Base-by-base conservation (phyloP, 768 basidiomycete genomes). In the Trametes villosa region DNA sequence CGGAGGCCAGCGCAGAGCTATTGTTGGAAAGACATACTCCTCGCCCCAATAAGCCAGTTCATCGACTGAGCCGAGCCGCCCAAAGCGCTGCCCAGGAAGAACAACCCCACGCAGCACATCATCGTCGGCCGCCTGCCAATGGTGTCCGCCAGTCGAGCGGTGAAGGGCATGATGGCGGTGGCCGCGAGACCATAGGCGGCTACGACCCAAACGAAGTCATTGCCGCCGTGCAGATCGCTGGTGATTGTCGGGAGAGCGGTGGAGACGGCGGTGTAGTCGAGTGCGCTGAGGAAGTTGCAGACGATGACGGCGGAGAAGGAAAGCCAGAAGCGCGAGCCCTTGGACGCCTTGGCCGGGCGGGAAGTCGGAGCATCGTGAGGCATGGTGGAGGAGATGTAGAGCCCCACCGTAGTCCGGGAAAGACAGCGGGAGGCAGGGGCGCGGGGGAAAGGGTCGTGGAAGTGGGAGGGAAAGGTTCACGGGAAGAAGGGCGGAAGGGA, bases 51-150 rank as follows among this genome's bases (percentile, higher is more conserved):
- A 1, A 79, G 59, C 76, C 75, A 75, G 9, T 63, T 57, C 76
- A 81, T 79, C 47, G 48, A 75, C 41, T 75, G 67, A 0, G 79
- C 76, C 0, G 76, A 68, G 1, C 78, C 81, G 9, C 71, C 70
- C 1, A 81, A 27, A 0, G 77, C 78, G 18, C 74, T 75, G 0
- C 81, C 80, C n/a, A 79, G 13, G 1, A 77, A 74, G 57, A 79
- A 79, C 29, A 75, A 58, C 0, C 65, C 38, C 9, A 78, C 59
- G 7, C 68, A 65, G 1, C 59, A 60, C 11, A 77, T 57, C 50
- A 77, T 63, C 30, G 72, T 62, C 4, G 74, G 73, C 9, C 68
- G 67, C 1, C 78, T 66, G 0, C 78, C 78, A 52, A 79, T 75
- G 0, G 52, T 27, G 58, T 69, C 57, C 29, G 55, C 36, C 8